Conservation (phyloP, 164 flowering plant genomes). For the Tinospora cordifolia region DNA sequence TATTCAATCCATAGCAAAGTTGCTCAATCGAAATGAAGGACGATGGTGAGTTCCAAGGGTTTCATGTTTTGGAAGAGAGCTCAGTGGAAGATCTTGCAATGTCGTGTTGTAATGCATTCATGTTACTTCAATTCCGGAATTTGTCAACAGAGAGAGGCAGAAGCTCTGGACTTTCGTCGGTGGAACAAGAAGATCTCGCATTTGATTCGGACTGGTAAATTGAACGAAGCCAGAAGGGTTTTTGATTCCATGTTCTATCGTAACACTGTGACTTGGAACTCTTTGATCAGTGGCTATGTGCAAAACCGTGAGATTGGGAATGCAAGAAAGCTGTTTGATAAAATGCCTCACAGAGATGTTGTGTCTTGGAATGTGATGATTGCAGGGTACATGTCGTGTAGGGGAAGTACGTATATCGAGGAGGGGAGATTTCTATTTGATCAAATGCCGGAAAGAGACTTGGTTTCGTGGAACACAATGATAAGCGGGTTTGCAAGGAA, state of each 20-base stretch:
- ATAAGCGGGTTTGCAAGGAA: slow-evolving; percentile 13
- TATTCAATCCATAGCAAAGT: not conserved
- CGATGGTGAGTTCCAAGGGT: slow-evolving; percentile 4
- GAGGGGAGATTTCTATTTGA: slow-evolving; percentile 6
- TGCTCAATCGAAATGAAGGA: not conserved
- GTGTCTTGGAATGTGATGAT: slow-evolving; percentile 15
- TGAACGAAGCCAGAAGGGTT: slow-evolving; percentile 16
- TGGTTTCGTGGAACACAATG: slow-evolving; percentile 10
- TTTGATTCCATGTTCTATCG: slow-evolving; percentile 17
- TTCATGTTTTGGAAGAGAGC: not conserved
- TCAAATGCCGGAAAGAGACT: slow-evolving; percentile 10
- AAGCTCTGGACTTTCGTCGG: slow-evolving; percentile 1
- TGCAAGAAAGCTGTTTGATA: slow-evolving; percentile 11
- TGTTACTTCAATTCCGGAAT: not conserved
- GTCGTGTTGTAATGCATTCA: not conserved
- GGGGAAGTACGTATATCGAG: slow-evolving; percentile 5
- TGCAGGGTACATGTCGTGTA: slow-evolving; percentile 7
- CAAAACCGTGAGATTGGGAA: slow-evolving; percentile 13
- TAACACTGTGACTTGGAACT: slow-evolving; percentile 23
- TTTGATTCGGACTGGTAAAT: slow-evolving; percentile 8
- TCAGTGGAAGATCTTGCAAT: not conserved
- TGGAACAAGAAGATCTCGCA: slow-evolving; percentile 13
- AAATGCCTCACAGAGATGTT: slow-evolving; percentile 11
- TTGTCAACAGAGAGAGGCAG: not conserved
- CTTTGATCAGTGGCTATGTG: slow-evolving; percentile 21